Evolutionary conservation across 768 basidiomycete species (phyloP).

Genomic region (Xanthoconium stramineum): DNA sequence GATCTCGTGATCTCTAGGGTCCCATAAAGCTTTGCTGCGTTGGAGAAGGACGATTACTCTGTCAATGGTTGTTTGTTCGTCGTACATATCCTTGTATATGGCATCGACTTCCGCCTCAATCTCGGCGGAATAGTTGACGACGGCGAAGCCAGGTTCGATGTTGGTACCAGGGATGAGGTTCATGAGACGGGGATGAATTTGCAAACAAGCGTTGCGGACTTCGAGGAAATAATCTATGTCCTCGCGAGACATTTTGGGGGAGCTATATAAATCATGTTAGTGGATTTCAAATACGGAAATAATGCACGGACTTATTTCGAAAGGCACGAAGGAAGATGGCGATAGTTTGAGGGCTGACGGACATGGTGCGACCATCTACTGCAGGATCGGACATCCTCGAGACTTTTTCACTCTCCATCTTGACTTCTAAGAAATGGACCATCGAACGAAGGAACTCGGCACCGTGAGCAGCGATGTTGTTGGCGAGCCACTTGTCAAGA

Average conservation of each 20-base stretch:
- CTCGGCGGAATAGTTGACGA: constrained; percentile 83
- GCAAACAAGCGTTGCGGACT: constrained; percentile 59
- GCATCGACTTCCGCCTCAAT: constrained; percentile 91
- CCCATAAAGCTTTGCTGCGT: constrained; percentile 64
- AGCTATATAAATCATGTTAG: constrained; percentile 39
- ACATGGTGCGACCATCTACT: constrained; percentile 77
- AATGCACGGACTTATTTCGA: constrained; percentile 65
- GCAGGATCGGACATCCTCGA: constrained; percentile 36
- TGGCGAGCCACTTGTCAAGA: too few species aligned
- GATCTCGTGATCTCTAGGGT: constrained; percentile 77
- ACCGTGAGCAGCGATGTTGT: too few species aligned
- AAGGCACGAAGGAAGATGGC: constrained; percentile 90
- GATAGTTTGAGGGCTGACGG: constrained; percentile 83
- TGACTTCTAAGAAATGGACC: too few species aligned
- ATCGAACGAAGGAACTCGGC: too few species aligned
- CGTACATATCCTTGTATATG: constrained; percentile 36
- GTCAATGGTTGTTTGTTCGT: constrained; percentile 90
- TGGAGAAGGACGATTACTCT: constrained; percentile 61
- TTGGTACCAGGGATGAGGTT: constrained; percentile 36
- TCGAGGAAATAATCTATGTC: constrained; percentile 87
- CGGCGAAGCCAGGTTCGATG: constrained; percentile 85
- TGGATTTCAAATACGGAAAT: neutral
- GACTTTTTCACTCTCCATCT: too few species aligned
- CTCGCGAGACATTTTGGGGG: constrained; percentile 28
- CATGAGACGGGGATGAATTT: too few species aligned